Percentiles rank a stretch among this genome's conserved stretches.
Conservation (phyloP, 2,329 filamentous ascomycete genomes). For the Neonectria faginata region DNA sequence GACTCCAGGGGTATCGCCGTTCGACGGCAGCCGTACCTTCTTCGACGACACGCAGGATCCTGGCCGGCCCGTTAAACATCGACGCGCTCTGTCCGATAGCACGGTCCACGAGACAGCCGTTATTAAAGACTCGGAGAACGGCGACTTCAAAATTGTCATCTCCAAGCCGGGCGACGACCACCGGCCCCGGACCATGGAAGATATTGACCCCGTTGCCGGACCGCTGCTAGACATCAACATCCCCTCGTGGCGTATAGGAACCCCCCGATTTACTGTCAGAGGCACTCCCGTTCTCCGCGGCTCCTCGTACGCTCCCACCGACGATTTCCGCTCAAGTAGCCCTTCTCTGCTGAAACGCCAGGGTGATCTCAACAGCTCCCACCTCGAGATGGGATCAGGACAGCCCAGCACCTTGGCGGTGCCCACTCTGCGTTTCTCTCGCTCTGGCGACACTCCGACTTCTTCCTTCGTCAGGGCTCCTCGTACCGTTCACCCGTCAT, state of each 20-base stretch:
- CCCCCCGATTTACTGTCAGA: constrained; percentile 80
- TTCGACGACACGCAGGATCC: constrained; percentile 46
- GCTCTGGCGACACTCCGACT: constrained; percentile 36
- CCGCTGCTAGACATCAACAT: constrained; percentile 80
- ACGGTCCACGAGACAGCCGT: constrained; percentile 74
- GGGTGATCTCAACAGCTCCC: constrained; percentile 41
- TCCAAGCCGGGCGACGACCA: constrained; percentile 73
- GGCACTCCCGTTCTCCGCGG: constrained; percentile 83
- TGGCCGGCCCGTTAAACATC: constrained; percentile 55
- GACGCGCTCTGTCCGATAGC: constrained; percentile 80
- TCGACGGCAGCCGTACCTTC: constrained; percentile 49
- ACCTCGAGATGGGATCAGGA: constrained; percentile 44
- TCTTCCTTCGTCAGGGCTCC: constrained; percentile 55
- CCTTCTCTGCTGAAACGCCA: constrained; percentile 60
- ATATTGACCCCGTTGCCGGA: constrained; percentile 57
- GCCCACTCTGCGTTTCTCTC: constrained; percentile 51
- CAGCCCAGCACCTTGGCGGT: constrained; percentile 54
- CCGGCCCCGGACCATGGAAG: constrained; percentile 73
- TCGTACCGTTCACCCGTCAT: constrained; percentile 58
- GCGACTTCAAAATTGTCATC: constrained; percentile 84
- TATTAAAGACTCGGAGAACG: constrained; percentile 67
- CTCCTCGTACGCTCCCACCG: constrained; percentile 82
- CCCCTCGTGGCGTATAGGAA: constrained; percentile 85
- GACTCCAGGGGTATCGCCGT: constrained; percentile 54
- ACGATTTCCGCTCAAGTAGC: constrained; percentile 75